These are phyloP conservation scores for Leavenworthia alabamica DNA, from an alignment of 345 rosid species.

Conservation along the genomic window DNA sequence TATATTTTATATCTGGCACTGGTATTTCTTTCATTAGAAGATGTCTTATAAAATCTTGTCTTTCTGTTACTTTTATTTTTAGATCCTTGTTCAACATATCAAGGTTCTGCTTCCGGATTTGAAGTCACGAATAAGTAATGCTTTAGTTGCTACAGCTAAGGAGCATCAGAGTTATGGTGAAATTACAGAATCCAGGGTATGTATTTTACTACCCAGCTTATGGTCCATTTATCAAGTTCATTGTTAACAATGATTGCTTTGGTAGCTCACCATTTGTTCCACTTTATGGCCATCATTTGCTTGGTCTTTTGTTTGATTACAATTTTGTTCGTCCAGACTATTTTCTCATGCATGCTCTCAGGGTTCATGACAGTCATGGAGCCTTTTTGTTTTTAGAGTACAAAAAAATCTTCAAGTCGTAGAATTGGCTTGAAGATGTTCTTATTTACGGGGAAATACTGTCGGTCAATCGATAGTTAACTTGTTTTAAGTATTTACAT, in stretches of 20 bases:
- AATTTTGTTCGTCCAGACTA: neutral
- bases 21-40: neutral
- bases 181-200: constrained; percentile 46
- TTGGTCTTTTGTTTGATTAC: neutral
- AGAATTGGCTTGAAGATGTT: neutral
- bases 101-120: constrained; percentile 49
- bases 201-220: constrained; percentile 14
- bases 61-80: constrained; percentile 11
- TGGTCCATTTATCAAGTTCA: neutral
- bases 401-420: neutral
- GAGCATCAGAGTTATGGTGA: constrained; percentile 54
- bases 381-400: neutral
- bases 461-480: neutral
- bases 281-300: neutral
- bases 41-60: constrained; percentile 1
- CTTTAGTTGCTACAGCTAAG: constrained; percentile 39
- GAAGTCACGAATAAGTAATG: constrained; percentile 50
- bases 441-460: neutral
- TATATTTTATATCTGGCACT: neutral
- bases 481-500: neutral
- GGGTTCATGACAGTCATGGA: neutral
- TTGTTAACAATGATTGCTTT: constrained; percentile 7
- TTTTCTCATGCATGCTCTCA: neutral
- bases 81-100: constrained; percentile 65
- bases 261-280: neutral